Evolutionary conservation across 805 yeast genomes (phyloP).

Genomic region (Nakazawaea populi): DNA sequence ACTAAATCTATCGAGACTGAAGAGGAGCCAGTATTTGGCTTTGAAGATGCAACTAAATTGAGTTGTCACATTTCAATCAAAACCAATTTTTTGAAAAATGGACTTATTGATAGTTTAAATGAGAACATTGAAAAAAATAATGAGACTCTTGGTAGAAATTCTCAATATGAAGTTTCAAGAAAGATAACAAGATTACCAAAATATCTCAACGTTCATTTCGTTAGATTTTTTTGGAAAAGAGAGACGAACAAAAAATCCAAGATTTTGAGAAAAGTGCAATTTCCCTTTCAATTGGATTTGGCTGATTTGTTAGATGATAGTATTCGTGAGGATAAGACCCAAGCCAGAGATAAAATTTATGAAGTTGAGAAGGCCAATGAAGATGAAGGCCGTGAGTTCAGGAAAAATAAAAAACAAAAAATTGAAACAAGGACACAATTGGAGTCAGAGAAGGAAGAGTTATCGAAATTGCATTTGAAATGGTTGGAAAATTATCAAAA

Average conservation of each 20-base stretch:
- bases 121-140: conserved; percentile 78
- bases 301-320: conserved; percentile 82
- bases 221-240: conserved; percentile 93
- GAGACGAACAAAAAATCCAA: conserved; percentile 88
- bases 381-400: conserved; percentile 68
- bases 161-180: conserved; percentile 57
- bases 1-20: conserved; percentile 59
- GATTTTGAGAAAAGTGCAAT: conserved; percentile 87
- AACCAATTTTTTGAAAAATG: conserved; percentile 87
- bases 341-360: conserved; percentile 72
- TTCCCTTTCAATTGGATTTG: conserved; percentile 89
- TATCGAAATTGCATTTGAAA: conserved; percentile 40
- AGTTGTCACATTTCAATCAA: conserved; percentile 83
- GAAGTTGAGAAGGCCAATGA: conserved; percentile 67
- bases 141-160: conserved; percentile 60
- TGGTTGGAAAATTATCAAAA: conserved; percentile 40
- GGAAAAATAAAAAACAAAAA: conserved; percentile 41
- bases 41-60: conserved; percentile 63
- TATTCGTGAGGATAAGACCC: conserved; percentile 58
- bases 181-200: conserved; percentile 78
- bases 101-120: conserved; percentile 64
- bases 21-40: conserved; percentile 35
- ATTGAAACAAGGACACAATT: conserved; percentile 38
- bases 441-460: conserved; percentile 47
- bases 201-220: conserved; percentile 83